A percentile compares a stretch with the other conserved stretches of the same genome.
phyloP scores from a whole-genome alignment of 805 yeast genomes.

The Candida succiphila region DNA sequence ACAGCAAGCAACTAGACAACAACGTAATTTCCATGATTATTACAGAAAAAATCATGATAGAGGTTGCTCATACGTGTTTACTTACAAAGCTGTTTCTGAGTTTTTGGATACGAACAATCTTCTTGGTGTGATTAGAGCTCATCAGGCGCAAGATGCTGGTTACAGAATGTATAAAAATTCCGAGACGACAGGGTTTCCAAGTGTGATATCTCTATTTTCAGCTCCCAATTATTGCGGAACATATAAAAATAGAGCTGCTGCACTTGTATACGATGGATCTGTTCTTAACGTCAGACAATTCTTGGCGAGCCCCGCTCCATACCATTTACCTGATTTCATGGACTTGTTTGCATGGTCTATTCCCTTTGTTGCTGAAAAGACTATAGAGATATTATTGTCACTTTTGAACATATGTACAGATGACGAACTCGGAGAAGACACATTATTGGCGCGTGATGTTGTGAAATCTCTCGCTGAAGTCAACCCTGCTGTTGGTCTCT shows the following conservation, averaged over 20 bases:
- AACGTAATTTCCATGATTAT: slow-evolving; percentile 24
- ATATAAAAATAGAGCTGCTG: slow-evolving; percentile 90
- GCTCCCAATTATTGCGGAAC: slow-evolving; percentile 92
- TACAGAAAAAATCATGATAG: slow-evolving; percentile 66
- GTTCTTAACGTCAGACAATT: slow-evolving; percentile 93
- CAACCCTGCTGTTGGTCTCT: slow-evolving; percentile 4
- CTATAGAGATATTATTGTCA: slow-evolving; percentile 84
- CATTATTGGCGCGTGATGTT: slow-evolving; percentile 35
- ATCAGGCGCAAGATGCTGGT: slow-evolving; percentile 96
- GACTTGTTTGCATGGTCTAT: slow-evolving; percentile 95
- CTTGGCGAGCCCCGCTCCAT: slow-evolving; percentile 84
- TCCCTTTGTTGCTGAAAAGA: slow-evolving; percentile 94
- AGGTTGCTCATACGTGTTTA: slow-evolving; percentile 85
- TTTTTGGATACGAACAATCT: slow-evolving; percentile 72
- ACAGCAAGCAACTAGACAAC: too few species aligned
- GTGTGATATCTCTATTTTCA: slow-evolving; percentile 80
- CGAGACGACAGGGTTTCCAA: slow-evolving; percentile 76
- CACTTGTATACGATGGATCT: slow-evolving; percentile 80
- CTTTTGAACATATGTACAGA: slow-evolving; percentile 89
- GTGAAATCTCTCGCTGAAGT: slow-evolving; percentile 21
- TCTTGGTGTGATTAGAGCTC: slow-evolving; percentile 81
- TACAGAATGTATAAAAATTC: slow-evolving; percentile 87
- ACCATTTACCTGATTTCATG: slow-evolving; percentile 95
- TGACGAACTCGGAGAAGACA: slow-evolving; percentile 76
- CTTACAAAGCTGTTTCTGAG: slow-evolving; percentile 69